Evolutionary conservation across 306 rosid genomes (phyloP).

Genomic region (Malus fusca): DNA sequence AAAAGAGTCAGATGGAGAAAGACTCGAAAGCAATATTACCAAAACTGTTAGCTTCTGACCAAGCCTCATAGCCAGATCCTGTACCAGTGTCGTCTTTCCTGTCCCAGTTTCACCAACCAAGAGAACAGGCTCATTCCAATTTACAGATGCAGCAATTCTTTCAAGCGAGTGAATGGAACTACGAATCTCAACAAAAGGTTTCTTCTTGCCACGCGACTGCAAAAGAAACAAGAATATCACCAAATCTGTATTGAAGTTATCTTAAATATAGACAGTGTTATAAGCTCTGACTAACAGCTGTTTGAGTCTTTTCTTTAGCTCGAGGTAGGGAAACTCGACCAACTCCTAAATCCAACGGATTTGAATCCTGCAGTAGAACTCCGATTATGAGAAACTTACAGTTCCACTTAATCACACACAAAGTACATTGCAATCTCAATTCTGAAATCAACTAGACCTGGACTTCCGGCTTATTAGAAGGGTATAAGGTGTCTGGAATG

Average conservation of each 20-base stretch:
- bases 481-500: conserved; percentile 50
- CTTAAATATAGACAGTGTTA: neutral
- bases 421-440: neutral
- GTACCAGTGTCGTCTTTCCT: conserved; percentile 93
- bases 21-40: conserved; percentile 35
- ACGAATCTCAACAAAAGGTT: conserved; percentile 67
- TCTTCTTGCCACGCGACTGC: conserved; percentile 37
- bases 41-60: conserved; percentile 82
- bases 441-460: conserved; percentile 43
- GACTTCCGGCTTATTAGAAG: conserved; percentile 61
- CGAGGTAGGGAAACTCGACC: conserved; percentile 63
- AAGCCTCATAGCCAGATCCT: conserved; percentile 77
- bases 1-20: too few relatives aligned
- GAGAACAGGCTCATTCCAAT: conserved; percentile 84
- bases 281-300: conserved; percentile 44
- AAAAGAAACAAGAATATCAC: conserved; percentile 14
- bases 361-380: conserved; percentile 51
- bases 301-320: neutral
- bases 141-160: conserved; percentile 75
- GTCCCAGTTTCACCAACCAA: conserved; percentile 99
- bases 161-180: conserved; percentile 71
- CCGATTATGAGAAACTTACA: conserved; percentile 27
- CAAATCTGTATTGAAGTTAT: neutral
- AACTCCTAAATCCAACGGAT: conserved; percentile 37
- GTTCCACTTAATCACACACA: conserved; percentile 5